A percentile compares a stretch with the other conserved stretches of the same genome.
Evolutionary conservation across 306 rosid genomes (phyloP).

Genomic region (Sphenostylis stenocarpa): DNA sequence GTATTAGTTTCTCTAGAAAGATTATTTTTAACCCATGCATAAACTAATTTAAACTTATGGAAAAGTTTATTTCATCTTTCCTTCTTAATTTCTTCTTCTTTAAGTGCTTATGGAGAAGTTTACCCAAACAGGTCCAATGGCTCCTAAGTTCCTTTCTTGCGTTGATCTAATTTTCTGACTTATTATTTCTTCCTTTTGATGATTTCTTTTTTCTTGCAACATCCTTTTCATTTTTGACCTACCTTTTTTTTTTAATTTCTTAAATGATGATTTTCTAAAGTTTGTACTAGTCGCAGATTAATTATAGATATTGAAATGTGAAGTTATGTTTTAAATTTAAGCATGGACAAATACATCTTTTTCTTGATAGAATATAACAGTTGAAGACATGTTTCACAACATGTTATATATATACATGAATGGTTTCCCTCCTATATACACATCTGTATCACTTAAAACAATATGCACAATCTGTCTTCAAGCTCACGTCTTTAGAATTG

Average conservation of each 20-base stretch:
- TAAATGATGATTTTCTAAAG: slow-evolving; percentile 6
- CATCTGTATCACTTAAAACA: slow-evolving; percentile 7
- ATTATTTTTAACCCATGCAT: too few species aligned
- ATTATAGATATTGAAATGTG: background rate
- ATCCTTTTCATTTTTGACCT: background rate
- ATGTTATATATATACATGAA: slow-evolving; percentile 1
- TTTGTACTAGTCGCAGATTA: slow-evolving; percentile 4
- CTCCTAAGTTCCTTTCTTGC: background rate
- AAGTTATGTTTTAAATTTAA: background rate
- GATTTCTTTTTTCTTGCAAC: background rate
- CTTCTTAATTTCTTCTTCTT: too few species aligned
- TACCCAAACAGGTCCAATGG: too few species aligned
- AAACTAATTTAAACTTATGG: too few species aligned
- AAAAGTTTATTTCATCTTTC: too few species aligned
- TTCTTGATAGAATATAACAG: slow-evolving; percentile 18
- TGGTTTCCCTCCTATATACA: background rate
- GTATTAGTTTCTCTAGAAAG: too few species aligned
- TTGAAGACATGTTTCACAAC: slow-evolving; percentile 11
- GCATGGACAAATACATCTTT: slow-evolving; percentile 11
- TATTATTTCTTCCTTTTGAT: background rate
- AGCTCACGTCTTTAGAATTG: background rate
- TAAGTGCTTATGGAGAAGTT: too few species aligned
- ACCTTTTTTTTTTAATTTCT: background rate
- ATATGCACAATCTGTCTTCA: slow-evolving; percentile 7
- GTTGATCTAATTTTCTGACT: background rate